Conservation (phyloP, 805 yeast species). For the Cyberlindnera americana region DNA sequence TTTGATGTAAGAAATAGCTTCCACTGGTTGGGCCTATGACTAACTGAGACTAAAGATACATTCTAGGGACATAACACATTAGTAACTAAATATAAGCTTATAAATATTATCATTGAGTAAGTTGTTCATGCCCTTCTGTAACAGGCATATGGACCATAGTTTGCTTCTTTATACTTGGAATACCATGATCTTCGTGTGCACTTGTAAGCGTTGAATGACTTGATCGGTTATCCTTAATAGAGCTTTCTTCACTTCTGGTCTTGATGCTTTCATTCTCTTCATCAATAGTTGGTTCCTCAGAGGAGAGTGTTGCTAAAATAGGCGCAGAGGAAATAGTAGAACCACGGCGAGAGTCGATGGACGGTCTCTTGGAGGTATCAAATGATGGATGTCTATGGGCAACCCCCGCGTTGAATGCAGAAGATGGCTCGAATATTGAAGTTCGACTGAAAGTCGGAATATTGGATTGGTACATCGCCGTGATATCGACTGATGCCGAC, state of each 20-base stretch:
- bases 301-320: constrained; percentile 9
- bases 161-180: neutral
- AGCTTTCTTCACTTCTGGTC: constrained; percentile 16
- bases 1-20: constrained; percentile 23
- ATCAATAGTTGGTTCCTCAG: constrained; percentile 8
- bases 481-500: constrained; percentile 34
- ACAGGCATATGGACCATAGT: neutral
- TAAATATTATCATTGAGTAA: neutral
- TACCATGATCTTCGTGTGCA: constrained; percentile 1
- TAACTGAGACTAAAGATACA: neutral
- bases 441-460: constrained; percentile 14
- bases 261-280: constrained; percentile 16
- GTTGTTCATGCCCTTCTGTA: neutral
- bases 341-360: constrained; percentile 7
- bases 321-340: constrained; percentile 10
- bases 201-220: constrained; percentile 10
- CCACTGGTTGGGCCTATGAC: constrained; percentile 24
- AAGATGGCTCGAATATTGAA: constrained; percentile 5
- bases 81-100: neutral
- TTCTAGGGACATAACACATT: neutral
- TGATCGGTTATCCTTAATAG: constrained; percentile 8
- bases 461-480: constrained; percentile 30
- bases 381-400: constrained; percentile 4
- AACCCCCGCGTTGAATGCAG: neutral
- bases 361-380: constrained; percentile 4